Conservation (phyloP, 2,329 filamentous ascomycete genomes). For the Colletotrichum sp. region DNA sequence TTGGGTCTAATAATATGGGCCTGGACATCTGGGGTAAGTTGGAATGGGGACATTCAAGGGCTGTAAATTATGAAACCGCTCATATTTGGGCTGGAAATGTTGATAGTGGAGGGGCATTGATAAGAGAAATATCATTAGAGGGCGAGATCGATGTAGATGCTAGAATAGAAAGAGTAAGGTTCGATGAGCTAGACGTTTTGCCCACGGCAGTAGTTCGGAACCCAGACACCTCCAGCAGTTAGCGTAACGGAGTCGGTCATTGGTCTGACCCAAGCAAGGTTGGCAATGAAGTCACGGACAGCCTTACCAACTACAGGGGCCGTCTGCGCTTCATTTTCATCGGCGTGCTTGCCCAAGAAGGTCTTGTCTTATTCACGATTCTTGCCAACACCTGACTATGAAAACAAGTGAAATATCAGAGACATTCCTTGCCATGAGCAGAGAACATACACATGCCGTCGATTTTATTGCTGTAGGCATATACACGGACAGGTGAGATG, state of each 20-base stretch:
- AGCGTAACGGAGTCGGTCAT: neutral
- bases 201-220: neutral
- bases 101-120: neutral
- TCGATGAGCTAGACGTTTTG: neutral
- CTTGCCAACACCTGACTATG: neutral
- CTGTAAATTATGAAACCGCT: neutral
- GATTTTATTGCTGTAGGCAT: fast-evolving
- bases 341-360: neutral
- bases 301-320: neutral
- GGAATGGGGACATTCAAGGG: neutral
- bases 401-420: neutral
- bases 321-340: too few species aligned
- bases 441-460: neutral
- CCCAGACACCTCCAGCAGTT: neutral
- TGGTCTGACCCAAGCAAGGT: neutral
- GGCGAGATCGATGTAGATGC: neutral
- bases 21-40: neutral
- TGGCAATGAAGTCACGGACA: neutral
- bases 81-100: neutral
- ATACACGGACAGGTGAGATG: neutral
- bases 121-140: neutral
- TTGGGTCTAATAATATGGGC: fast-evolving
- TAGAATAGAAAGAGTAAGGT: neutral
- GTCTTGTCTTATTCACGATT: neutral
- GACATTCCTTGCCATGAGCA: fast-evolving